Evolutionary conservation across 2,329 filamentous ascomycete genomes (phyloP), one percentile per base, ranked within the genome.

Genomic region (Trematosphaeria pertusa): DNA sequence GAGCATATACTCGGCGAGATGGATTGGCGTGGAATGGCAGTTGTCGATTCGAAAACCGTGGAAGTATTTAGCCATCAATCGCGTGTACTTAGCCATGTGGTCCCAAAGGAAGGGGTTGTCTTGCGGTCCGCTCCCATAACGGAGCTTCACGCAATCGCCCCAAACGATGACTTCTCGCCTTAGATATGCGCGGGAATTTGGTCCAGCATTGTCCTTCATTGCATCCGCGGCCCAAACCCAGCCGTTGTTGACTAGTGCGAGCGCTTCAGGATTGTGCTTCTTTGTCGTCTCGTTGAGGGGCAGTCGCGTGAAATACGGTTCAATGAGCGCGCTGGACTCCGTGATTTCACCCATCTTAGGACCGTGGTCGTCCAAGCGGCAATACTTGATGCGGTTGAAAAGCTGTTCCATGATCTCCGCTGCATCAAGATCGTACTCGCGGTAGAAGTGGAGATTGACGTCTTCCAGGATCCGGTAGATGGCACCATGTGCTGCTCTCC

Each of bases 161-260:
- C 94, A 99, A 21, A 97, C 89, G 58, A 99, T 97, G 50, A 99
- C 91, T 72, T 99, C 91, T 58, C 94, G 85, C 41, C 91, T 85
- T n/a, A 99, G 81, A 65, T 99, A 99, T n/a, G 93, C 91, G 45
- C 87, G 86, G 7, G 93, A 96, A 36, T 89, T 80, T 0, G 91
- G 88, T 0, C 95, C 95, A 21, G 94, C 94, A 64, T 97, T 94
- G 75, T 99, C 94, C 33, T 90, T 82, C 73, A 97, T 82, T 1
- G 94, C 93, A 73, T 97, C 95, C 5, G 93, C 93, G 48, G 90
- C 93, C 94, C 94, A 99, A 7, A 99, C 92, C 94, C 94, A 99
- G 33, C 94, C 94, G 66, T 99, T 99, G 74, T 97, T 97, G 31
- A 87, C 92, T 40, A 99, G 76, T 2, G 90, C 89, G 35, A 96